Evolutionary conservation across 495 filamentous ascomycete genomes (phyloP), one percentile per base, ranked within the genome.

Genomic region (Xylaria venustula): DNA sequence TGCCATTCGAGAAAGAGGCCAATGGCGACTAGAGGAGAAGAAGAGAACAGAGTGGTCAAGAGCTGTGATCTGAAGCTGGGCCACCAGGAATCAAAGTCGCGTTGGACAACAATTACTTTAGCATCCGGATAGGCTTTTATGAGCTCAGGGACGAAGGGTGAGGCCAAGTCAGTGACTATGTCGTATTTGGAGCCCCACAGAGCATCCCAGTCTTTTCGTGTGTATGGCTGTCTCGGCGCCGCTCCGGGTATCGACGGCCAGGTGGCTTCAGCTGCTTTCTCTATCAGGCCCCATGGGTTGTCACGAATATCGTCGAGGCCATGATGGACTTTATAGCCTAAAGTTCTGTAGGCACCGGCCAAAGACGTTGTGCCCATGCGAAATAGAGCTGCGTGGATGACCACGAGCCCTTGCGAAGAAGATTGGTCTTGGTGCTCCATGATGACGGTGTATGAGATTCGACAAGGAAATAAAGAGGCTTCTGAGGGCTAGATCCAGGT

Each of bases 51-150:
- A 28, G 0, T 1, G 12, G 48, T 36, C 34, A 14, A 6, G 14
- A 41, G 44, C 3, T 28, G 26, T 34, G 30, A 34, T 9, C 0
- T 28, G 36, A 63, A 67, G 47, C 62, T 69, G 26, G 60, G 56
- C 76, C 77, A 82, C 34, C 66, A 69, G 17, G 75, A 70, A 2
- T 75, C 70, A 53, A 66, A 70, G 47, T 75, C 65, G 3, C 74
- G 68, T 34, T 71, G 63, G 28, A 77, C 72, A 5, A 81, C 48
- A 45, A 82, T 69, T 32, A 81, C 76, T 53, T 76, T 72, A 5
- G 73, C 76, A 17, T 83, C 71, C 0, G 80, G 80, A 54, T 83
- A 84, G 0, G 75, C 74, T 7, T 58, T 57, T 49, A 81, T 71
- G 2, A 80, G 70, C 54, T 79, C 67, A 4, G 57, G 40, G 14